These are phyloP conservation scores for Tolypocladium guangdongense DNA, from an alignment of 2,329 filamentous ascomycete genomes.

Conservation along the genomic window DNA sequence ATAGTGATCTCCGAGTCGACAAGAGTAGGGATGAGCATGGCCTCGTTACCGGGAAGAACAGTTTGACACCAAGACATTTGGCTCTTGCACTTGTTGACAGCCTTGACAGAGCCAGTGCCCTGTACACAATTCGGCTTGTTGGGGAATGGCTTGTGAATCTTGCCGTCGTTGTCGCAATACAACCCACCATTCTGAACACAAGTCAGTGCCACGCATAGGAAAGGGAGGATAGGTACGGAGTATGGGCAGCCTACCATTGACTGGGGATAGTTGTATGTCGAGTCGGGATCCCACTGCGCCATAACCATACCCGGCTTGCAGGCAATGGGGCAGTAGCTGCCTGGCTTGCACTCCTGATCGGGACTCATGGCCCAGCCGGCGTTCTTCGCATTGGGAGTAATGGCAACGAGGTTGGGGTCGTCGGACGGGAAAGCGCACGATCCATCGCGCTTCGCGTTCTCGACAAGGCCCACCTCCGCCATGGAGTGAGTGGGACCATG, in stretches of 20 bases:
- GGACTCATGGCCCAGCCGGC: slow-evolving; percentile 74
- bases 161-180: slow-evolving; percentile 56
- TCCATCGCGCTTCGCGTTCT: slow-evolving; percentile 44
- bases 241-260: slow-evolving; percentile 53
- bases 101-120: slow-evolving; percentile 54
- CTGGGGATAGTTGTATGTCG: slow-evolving; percentile 55
- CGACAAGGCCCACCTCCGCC: slow-evolving; percentile 18
- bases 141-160: slow-evolving; percentile 58
- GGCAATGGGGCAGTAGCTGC: slow-evolving; percentile 64
- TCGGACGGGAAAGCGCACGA: slow-evolving; percentile 53
- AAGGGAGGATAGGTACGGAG: too few relatives aligned
- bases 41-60: slow-evolving; percentile 67
- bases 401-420: slow-evolving; percentile 53
- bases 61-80: slow-evolving; percentile 68
- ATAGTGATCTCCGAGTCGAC: slow-evolving; percentile 45
- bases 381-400: slow-evolving; percentile 55
- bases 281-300: slow-evolving; percentile 66
- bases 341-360: slow-evolving; percentile 56
- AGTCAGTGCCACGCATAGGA: slow-evolving; percentile 1
- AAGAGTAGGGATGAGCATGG: slow-evolving; percentile 72
- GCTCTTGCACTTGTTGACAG: slow-evolving; percentile 52
- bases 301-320: slow-evolving; percentile 67
- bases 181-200: slow-evolving; percentile 55
- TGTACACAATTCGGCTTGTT: slow-evolving; percentile 57
- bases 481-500: slow-evolving; percentile 11